These are phyloP conservation scores for Candida insectalens DNA, from an alignment of 805 yeast species.

Conservation along the genomic window DNA sequence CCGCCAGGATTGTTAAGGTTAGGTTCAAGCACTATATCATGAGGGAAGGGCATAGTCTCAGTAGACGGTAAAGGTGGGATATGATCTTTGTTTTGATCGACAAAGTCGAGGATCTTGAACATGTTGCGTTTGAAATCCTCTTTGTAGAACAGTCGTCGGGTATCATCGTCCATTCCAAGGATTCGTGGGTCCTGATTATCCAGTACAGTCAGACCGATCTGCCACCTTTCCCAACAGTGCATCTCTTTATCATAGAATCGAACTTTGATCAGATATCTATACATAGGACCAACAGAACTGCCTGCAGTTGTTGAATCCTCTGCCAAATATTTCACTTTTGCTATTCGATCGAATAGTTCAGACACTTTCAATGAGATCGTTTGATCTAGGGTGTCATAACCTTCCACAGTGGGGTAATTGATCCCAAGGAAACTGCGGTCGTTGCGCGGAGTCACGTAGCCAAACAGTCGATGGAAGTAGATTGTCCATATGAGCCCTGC, in stretches of 20 bases:
- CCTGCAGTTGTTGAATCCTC: too few relatives aligned
- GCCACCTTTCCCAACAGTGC: constrained; percentile 66
- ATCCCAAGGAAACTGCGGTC: constrained; percentile 43
- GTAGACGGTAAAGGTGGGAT: constrained; percentile 67
- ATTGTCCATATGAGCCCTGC: constrained; percentile 58
- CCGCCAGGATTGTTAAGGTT: constrained; percentile 13
- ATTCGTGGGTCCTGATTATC: constrained; percentile 9
- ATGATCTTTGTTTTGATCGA: constrained; percentile 49
- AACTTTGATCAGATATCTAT: too few relatives aligned
- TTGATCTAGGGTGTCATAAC: constrained; percentile 4
- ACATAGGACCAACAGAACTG: too few relatives aligned
- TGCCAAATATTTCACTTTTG: too few relatives aligned
- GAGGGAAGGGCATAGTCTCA: constrained; percentile 60
- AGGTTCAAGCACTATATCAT: constrained; percentile 26
- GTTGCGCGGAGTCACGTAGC: constrained; percentile 46
- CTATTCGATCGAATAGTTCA: too few relatives aligned
- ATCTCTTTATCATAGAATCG: constrained; percentile 19
- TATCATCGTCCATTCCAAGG: background rate
- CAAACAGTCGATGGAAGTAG: constrained; percentile 61
- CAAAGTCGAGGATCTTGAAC: constrained; percentile 37
- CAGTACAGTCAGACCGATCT: constrained; percentile 37
- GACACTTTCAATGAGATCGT: constrained; percentile 13
- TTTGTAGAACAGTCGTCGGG: constrained; percentile 18
- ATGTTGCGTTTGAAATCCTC: constrained; percentile 32
- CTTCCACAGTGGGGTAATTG: constrained; percentile 42